Base-by-base conservation (phyloP, 371 early-diverging fungal species). In the Dipsacomyces acuminosporus region DNA sequence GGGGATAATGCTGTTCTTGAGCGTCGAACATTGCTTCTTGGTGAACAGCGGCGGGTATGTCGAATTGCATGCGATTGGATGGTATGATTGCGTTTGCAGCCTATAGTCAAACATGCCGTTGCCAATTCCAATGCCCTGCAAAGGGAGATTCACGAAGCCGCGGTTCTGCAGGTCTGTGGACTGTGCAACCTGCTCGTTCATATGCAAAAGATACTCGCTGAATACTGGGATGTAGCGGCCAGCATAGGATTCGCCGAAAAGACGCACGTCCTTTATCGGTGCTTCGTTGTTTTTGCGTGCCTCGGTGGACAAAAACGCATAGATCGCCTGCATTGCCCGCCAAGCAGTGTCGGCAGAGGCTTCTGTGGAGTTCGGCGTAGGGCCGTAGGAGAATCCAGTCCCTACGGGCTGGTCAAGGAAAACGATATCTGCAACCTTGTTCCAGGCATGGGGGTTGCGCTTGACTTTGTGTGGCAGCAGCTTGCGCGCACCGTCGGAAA, bases 81-180 rank as follows among this genome's bases (percentile, higher is more conserved):
- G 78, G 58, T 88, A 91, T 62, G 83, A 87, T 46, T 85, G 78
- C 61, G 87, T 15, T 45, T 69, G 69, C 9, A 59, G 25, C 23
- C 17, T 15, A 26, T 50, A 50, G 64, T 93, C 92, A 8, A 88
- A 88, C 63, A 93, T 60, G 4, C 93, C 94, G 64, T 96, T 96
- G 41, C 95, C 94, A 38, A 93, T 87, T 48, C 85, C 70, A 45
- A 95, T 63, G 35, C 84, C 82, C 51, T 78, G 79, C 35, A 71
- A 34, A 3, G 62, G 62, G 15, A 71, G 42, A 17, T 20, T 11
- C 4, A 25, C 22, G 36, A 40, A 67, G 0, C 72, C 72, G 22
- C 66, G 59, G 0, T 19, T 25, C 20, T 46, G 57, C 20, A 67
- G 52, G 30, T 45, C 44, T 2, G 45, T 23, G 0, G 61, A 61